Conservation (phyloP, 179 eudicot genomes). For the Nepenthes alata region DNA sequence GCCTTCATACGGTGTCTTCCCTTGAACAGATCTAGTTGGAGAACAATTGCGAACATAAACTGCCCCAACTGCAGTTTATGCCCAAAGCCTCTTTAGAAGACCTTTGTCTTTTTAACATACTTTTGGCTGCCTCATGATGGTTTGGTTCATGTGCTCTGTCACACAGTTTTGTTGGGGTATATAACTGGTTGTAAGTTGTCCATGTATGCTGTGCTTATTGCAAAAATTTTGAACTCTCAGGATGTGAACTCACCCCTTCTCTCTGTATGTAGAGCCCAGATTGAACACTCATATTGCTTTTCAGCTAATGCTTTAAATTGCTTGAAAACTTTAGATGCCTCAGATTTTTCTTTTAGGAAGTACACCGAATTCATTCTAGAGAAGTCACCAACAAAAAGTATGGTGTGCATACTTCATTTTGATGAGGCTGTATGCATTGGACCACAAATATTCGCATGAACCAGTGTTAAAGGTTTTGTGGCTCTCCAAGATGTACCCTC, state of each 20-base stretch:
- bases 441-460: neutral
- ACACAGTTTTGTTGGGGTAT: neutral
- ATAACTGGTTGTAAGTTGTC: neutral
- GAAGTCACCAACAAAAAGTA: neutral
- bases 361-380: neutral
- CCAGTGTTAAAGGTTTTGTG: neutral
- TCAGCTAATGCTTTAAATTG: neutral
- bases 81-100: neutral
- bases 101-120: neutral
- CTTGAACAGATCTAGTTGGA: neutral
- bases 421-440: neutral
- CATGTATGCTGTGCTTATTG: neutral
- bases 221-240: neutral
- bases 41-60: neutral
- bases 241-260: neutral
- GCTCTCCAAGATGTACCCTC: neutral
- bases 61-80: neutral
- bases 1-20: neutral
- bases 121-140: neutral
- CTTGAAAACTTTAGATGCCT: neutral
- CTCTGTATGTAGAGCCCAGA: neutral
- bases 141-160: neutral
- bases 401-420: neutral
- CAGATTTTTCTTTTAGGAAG: neutral
- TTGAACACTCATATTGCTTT: neutral